Evolutionary conservation across 495 filamentous ascomycete species (phyloP), one percentile per base, ranked within the genome.

Genomic region (Tirmania nivea): DNA sequence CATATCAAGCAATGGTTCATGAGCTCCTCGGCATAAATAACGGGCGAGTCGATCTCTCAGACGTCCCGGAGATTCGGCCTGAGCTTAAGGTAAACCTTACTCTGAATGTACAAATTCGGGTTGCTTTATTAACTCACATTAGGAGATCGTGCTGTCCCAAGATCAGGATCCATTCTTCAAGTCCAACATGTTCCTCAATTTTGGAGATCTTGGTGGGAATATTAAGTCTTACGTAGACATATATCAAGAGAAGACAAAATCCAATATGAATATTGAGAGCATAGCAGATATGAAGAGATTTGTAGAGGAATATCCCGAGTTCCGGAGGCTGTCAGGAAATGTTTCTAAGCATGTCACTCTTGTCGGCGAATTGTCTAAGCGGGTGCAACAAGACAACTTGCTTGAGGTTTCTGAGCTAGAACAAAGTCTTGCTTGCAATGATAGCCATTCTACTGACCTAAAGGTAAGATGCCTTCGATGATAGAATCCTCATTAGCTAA

Each of bases 121-220:
- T 36, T 11, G 42, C 0, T 5, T 19, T 19, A 47, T 47, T 47
- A 47, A 47, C n/a, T 0, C 25, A 50, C 1, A 37, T 20, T 36
- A 64, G 68, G 90, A 97, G 70, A 89, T 97, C 55, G 88, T 94
- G 10, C 70, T 97, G 17, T 94, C 89, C 1, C 92, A 92, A 67
- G 92, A 96, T 57, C 92, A 96, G 66, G 90, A 97, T 63, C 92
- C 90, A 0, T 97, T 97, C 70, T 97, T 96, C 70, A 94, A 95
- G 69, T 95, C 94, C 70, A 97, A 97, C 66, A 96, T 97, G 92
- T 97, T 87, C 61, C 79, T 94, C 60, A 97, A 97, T 61, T 97
- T 96, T 66, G 90, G 90, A 45, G 90, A 97, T 58, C 75, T 97
- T 17, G 90, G 90, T 19, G 84, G 90, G 52, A 96, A 94, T 63